Evolutionary conservation across 148 eudicot species (phyloP).

Genomic region (Persicaria tinctoria): DNA sequence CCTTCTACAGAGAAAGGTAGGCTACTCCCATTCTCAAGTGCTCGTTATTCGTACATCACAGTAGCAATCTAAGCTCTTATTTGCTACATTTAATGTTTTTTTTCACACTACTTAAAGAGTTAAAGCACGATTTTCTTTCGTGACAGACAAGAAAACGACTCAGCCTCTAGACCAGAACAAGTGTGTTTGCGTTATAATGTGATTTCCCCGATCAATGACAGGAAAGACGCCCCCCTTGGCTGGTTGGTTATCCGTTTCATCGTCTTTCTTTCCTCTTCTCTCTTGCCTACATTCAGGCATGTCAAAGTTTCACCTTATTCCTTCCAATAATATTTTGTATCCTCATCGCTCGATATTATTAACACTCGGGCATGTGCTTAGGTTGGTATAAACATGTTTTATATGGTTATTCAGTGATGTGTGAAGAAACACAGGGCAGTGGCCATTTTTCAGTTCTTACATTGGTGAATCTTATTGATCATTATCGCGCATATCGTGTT

Average conservation of each 20-base stretch:
- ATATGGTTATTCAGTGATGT: background rate
- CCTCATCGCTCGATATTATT: conserved; percentile 3
- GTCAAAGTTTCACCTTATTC: background rate
- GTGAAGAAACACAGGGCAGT: background rate
- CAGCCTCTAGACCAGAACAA: conserved; percentile 31
- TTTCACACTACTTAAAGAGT: background rate
- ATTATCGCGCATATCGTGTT: background rate
- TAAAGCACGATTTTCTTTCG: conserved; percentile 8
- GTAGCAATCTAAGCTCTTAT: background rate
- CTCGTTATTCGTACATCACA: background rate
- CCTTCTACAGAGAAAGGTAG: conserved; percentile 46
- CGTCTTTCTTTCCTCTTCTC: background rate
- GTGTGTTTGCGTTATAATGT: conserved; percentile 47
- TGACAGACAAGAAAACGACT: conserved; percentile 40
- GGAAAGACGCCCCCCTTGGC: background rate
- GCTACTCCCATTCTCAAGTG: background rate
- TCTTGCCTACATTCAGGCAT: background rate
- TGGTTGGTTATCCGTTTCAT: background rate
- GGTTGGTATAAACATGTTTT: background rate
- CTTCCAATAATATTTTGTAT: background rate
- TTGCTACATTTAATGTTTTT: background rate
- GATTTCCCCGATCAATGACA: background rate
- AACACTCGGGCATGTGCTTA: background rate
- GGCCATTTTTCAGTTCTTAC: background rate
- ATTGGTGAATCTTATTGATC: conserved; percentile 1